Percentiles rank a stretch among this genome's conserved stretches.
Evolutionary conservation across 2,329 filamentous ascomycete species (phyloP).

Genomic region (Beauveria bassiana): DNA sequence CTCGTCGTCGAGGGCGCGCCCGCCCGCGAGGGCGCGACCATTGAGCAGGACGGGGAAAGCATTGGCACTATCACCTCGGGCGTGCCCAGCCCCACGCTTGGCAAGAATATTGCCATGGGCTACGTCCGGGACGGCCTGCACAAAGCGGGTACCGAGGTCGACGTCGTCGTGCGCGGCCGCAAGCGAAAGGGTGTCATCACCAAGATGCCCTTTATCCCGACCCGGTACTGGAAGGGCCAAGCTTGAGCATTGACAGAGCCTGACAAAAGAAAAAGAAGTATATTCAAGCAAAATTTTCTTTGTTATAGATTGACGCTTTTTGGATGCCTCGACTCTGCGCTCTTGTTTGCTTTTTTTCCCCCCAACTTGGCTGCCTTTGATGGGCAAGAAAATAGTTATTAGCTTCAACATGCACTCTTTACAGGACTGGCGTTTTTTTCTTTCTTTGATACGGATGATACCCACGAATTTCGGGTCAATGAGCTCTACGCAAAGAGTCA

Average conservation of each 20-base stretch:
- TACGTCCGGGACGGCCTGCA: constrained; percentile 77
- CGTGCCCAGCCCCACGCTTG: constrained; percentile 77
- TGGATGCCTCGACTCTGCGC: neutral
- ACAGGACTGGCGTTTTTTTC: constrained; percentile 5
- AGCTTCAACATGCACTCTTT: constrained; percentile 12
- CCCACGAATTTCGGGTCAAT: neutral
- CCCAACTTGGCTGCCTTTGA: neutral
- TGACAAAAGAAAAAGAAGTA: neutral
- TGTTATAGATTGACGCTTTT: constrained; percentile 8
- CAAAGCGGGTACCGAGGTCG: constrained; percentile 75
- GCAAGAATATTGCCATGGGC: constrained; percentile 93
- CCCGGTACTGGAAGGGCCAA: constrained; percentile 59
- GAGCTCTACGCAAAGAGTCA: neutral
- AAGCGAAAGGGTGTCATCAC: constrained; percentile 65
- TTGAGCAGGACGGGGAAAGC: constrained; percentile 58
- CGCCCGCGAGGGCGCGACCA: constrained; percentile 79
- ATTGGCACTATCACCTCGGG: constrained; percentile 83
- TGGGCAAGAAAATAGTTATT: constrained; percentile 3
- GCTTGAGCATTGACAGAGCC: neutral
- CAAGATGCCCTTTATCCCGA: constrained; percentile 83
- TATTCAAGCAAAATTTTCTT: neutral
- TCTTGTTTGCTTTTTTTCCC: neutral
- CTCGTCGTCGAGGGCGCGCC: constrained; percentile 78
- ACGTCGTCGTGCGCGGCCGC: constrained; percentile 70
- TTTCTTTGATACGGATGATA: neutral